Evolutionary conservation across 2,329 filamentous ascomycete species (phyloP), one percentile per base, ranked within the genome.

Genomic region (Metarhizium humberi): DNA sequence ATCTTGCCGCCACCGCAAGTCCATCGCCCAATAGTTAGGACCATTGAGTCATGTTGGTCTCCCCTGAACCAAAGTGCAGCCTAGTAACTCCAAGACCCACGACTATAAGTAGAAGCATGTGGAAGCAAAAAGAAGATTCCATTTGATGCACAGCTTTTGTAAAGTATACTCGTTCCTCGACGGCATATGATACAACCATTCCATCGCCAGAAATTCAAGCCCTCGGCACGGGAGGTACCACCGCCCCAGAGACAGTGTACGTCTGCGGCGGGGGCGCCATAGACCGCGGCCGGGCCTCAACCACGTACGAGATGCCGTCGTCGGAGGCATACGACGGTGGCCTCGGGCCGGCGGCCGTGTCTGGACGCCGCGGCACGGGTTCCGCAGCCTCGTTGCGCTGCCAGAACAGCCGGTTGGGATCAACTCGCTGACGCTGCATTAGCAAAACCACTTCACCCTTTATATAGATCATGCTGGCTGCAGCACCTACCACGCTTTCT

Each of bases 381-480:
- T 63, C 58, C 3, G 67, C 66, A 3, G 68, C 65, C 20, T 78
- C 74, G 60, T 84, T 87, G 42, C 86, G 81, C 68, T 87, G 84
- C 90, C 90, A 95, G 67, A 88, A 90, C 30, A 95, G 76, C 14
- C 90, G 76, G 64, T 92, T 82, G 1, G 90, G 90, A 63, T 95
- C 87, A 36, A 91, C 86, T 50, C 88, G 79, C 81, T 88, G 62
- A 13, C 10, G 45, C 4, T 11, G 11, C 11, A 16, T 40, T 40
- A 40, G 38, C 38, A 40, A 25, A 25, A 40, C 3, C 38, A 40
- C 38, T 34, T 25, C 25, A 25, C 25, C 25, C 25, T 25, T 25
- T 25, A 25, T 25, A 25, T 25, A 25, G 25, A 25, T 36, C 34
- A 36, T 36, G 34, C 13, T 13, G 34, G 7, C 34, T 36, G 34